A percentile compares a stretch with the other conserved stretches of the same genome.
Evolutionary conservation across 257 asterid species (phyloP).

Genomic region (Gynochthodes officinalis): DNA sequence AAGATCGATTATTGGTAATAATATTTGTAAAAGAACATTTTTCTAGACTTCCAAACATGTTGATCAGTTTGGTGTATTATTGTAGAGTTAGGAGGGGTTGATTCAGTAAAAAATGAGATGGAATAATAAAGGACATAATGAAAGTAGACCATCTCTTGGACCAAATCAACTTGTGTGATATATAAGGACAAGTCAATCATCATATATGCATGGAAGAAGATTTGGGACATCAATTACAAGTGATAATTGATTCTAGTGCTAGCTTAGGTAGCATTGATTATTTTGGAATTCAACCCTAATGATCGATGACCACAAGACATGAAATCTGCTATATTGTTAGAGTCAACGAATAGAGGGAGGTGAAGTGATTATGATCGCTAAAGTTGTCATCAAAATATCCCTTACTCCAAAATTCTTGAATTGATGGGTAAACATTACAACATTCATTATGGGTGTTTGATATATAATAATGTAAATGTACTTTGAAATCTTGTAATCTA

Average conservation of each 20-base stretch:
- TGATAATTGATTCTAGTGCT: conserved; percentile 1
- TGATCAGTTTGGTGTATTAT: no score
- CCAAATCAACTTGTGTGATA: not conserved
- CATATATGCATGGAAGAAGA: conserved; percentile 11
- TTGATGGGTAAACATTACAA: conserved; percentile 7
- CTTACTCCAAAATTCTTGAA: conserved; percentile 7
- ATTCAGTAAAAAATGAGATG: no score
- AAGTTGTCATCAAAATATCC: not conserved
- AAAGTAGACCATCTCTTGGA: no score
- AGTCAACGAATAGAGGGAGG: conserved; percentile 2
- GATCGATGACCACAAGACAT: no score
- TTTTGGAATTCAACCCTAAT: not conserved
- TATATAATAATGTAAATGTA: not conserved
- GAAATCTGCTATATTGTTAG: not conserved
- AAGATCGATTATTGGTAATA: no score
- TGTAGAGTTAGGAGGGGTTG: no score
- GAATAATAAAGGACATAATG: no score
- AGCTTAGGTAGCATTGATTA: not conserved
- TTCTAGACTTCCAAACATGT: no score
- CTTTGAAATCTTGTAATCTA: not conserved
- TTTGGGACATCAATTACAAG: not conserved
- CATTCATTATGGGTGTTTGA: conserved; percentile 11
- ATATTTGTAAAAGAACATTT: no score
- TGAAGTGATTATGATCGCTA: conserved; percentile 11
- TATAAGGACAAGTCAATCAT: not conserved